Conservation (phyloP, 768 basidiomycete species). For the Hortiboletus campestris region DNA sequence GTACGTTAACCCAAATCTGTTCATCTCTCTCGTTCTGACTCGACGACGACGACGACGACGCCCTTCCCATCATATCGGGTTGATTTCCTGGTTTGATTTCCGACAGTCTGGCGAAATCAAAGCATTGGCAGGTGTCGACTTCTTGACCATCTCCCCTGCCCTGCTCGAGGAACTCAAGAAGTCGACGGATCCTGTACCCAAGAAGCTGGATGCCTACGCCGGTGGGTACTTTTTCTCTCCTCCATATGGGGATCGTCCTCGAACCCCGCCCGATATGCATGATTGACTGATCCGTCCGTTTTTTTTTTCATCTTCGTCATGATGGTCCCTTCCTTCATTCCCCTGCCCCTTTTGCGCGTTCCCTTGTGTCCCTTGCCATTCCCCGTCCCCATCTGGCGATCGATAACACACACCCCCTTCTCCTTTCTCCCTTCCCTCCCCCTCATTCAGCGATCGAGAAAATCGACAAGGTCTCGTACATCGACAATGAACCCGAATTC, state of each 20-base stretch:
- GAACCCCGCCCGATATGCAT: background rate
- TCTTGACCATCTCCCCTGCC: slow-evolving; percentile 89
- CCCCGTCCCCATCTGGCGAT: background rate
- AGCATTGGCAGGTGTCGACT: slow-evolving; percentile 94
- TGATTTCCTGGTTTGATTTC: slow-evolving; percentile 8
- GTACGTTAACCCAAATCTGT: slow-evolving; percentile 41
- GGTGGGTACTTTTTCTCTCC: slow-evolving; percentile 41
- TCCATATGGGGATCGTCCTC: background rate
- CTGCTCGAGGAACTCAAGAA: slow-evolving; percentile 93
- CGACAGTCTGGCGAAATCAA: slow-evolving; percentile 85
- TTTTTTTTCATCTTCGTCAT: background rate
- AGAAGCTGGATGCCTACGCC: slow-evolving; percentile 69
- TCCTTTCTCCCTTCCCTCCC: background rate
- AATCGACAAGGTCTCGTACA: slow-evolving; percentile 74
- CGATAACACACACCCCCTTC: background rate
- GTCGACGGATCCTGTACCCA: slow-evolving; percentile 72
- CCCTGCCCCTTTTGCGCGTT: background rate
- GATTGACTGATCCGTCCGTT: slow-evolving; percentile 11
- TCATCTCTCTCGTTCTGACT: slow-evolving; percentile 1
- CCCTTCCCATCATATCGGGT: background rate
- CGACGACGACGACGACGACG: background rate
- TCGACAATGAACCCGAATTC: slow-evolving; percentile 96
- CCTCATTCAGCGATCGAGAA: slow-evolving; percentile 45
- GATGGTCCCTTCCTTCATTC: background rate
- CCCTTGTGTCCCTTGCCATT: background rate